Evolutionary conservation across 495 filamentous ascomycete species (phyloP).

Genomic region (Hypomontagnella submonticulosa): DNA sequence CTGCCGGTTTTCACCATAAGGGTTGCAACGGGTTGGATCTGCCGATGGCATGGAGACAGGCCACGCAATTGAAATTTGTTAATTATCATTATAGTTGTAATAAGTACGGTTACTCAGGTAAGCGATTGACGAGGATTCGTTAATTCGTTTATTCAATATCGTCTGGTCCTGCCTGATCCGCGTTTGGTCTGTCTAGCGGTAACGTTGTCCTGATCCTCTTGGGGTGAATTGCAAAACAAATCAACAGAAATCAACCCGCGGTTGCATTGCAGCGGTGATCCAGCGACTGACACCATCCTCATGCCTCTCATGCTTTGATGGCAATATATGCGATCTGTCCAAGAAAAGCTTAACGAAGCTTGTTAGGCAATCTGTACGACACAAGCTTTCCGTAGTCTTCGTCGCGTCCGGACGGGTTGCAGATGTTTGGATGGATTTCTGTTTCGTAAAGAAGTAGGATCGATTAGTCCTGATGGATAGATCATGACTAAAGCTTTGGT

Average conservation of each 20-base stretch:
- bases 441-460: slow-evolving; percentile 35
- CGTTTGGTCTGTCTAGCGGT: slow-evolving; percentile 9
- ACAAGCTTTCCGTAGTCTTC: neutral
- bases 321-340: slow-evolving; percentile 38
- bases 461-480: slow-evolving; percentile 30
- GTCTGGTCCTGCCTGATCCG: too few species aligned
- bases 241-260: slow-evolving; percentile 23
- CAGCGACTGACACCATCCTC: slow-evolving; percentile 33
- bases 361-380: slow-evolving; percentile 39
- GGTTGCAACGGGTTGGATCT: slow-evolving; percentile 28
- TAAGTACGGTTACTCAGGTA: neutral
- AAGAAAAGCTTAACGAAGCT: slow-evolving; percentile 47
- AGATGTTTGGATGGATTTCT: slow-evolving; percentile 24
- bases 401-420: slow-evolving; percentile 15
- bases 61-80: slow-evolving; percentile 37
- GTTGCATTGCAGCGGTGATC: slow-evolving; percentile 42
- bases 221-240: slow-evolving; percentile 25
- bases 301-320: slow-evolving; percentile 13
- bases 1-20: slow-evolving; percentile 26
- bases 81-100: slow-evolving; percentile 26
- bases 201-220: slow-evolving; percentile 22
- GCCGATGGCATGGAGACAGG: slow-evolving; percentile 34
- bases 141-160: too few species aligned
- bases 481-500: slow-evolving; percentile 31
- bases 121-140: slow-evolving; percentile 7